Base-by-base conservation (phyloP, 345 rosid species). In the Arabidopsis suecica region DNA sequence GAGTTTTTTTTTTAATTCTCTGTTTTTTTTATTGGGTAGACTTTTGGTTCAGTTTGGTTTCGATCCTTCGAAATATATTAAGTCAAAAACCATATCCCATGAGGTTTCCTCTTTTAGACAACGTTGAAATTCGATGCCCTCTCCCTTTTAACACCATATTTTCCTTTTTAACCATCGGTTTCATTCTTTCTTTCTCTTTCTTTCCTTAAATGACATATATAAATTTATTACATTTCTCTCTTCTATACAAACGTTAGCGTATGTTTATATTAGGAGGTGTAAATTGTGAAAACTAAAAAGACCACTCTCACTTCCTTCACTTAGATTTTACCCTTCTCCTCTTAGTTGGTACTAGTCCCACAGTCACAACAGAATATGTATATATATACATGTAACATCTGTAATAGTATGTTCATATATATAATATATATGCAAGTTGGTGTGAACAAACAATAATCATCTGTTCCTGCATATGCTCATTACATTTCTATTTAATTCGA, bases 291-390 rank as follows among this genome's bases (percentile, higher is more conserved):
- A 79, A 81, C 38, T 78, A 88, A 85, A 72, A 79, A 81, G 89
- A 88, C 84, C 61, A 79, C 88, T 82, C 78, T 86, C 87, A 82
- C 87, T 83, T 83, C 79, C 42, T 64, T 73, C 78, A 61, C 10
- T 25, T 44, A 11, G 34, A 47, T 65, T 74, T 68, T 57, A 69
- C 77, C 70, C 74, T 77, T 42, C 62, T 49, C 25, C 51, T 59
- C 63, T 12, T 54, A 69, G 41, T 42, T 18, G 8, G 10, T 30
- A n/a, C 50, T 47, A 74, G 66, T 79, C 61, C 68, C 61, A 75
- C 55, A 67, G 62, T 62, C 23, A 14, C 4, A 22, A 48, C 48
- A 53, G 13, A 30, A 6, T 40, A 61, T 50, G 3, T 60, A 61
- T 38, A 6, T 61, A 38, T 38, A 38, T n/a, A 9, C 37, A 55